Base-by-base conservation (phyloP, 208 protist genomes). In the Leishmania amazonensis region DNA sequence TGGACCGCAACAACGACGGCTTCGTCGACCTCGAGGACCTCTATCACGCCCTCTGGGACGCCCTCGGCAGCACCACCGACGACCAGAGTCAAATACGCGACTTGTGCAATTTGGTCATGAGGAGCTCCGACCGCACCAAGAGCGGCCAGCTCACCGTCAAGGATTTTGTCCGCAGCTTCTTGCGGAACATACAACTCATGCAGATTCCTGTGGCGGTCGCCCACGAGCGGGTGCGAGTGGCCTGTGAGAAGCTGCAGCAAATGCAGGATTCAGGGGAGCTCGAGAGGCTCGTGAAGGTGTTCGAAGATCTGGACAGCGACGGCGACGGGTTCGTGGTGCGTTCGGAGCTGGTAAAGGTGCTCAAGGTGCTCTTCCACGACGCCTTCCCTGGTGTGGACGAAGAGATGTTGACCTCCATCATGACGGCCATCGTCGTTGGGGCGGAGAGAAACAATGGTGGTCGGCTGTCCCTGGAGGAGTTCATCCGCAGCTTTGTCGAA, bases 1-100 rank as follows among this genome's bases (percentile, higher is more conserved):
- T 97, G 54, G 94, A 97, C 81, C 95, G 83, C 78, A 88, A 97
- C 85, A 68, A 90, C 70, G 94, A 97, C 80, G 94, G 94, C 64
- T 94, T 84, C 79, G 80, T 97, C 28, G 88, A 94, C 72, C 83
- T 88, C 40, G 68, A 75, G 9, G 92, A 95, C 75, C 86, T 97
- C 60, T 95, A 95, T 77, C 73, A 86, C 45, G 84, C 87, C 3
- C 90, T 97, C 2, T 94, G 89, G 90, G 90, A 94, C 40, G 87
- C 85, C 7, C 86, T 95, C 15, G 78, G 81, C 62, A 77, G 81
- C 45, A n/a, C 53, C 19, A 71, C 76, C 31, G 79, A 90, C 49
- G 90, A 95, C 68, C 85, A 90, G 75, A 89, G 42, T 51, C 92
- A 97, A 75, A 88, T 97, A 31, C 85, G 81, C 62, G 94, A 97